Evolutionary conservation across 345 rosid genomes (phyloP).

Genomic region (Eucalyptus regnans): DNA sequence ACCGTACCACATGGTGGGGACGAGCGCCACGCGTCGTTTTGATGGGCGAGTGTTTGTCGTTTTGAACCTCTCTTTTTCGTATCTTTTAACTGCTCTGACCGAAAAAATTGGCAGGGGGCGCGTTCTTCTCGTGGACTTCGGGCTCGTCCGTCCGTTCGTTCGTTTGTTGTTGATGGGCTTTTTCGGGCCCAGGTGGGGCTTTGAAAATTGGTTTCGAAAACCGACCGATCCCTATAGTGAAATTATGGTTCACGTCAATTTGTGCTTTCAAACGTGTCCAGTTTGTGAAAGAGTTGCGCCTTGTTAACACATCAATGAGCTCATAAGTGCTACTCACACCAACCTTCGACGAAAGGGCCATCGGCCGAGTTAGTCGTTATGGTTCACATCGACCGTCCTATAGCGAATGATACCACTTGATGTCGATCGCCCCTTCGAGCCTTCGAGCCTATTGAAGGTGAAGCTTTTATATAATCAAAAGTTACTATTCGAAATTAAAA

Average conservation of each 20-base stretch:
- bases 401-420: rapidly evolving
- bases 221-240: too few species aligned
- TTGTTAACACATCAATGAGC: not conserved
- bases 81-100: not conserved
- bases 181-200: not conserved
- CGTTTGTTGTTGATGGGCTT: not conserved
- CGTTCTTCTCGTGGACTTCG: not conserved
- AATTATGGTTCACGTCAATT: not conserved
- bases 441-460: too few species aligned
- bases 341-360: not conserved
- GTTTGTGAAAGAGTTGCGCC: not conserved
- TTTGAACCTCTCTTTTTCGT: not conserved
- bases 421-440: too few species aligned
- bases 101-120: not conserved
- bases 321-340: not conserved
- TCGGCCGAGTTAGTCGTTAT: not conserved
- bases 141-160: not conserved
- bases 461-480: too few species aligned
- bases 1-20: conserved; percentile 15
- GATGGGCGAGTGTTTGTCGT: not conserved
- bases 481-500: too few species aligned
- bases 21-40: not conserved
- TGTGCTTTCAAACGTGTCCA: not conserved
- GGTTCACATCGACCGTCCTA: too few species aligned
- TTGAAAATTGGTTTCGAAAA: too few species aligned